Conservation (phyloP, 352 stramenopile genomes). For the Phytophthora capsici region DNA sequence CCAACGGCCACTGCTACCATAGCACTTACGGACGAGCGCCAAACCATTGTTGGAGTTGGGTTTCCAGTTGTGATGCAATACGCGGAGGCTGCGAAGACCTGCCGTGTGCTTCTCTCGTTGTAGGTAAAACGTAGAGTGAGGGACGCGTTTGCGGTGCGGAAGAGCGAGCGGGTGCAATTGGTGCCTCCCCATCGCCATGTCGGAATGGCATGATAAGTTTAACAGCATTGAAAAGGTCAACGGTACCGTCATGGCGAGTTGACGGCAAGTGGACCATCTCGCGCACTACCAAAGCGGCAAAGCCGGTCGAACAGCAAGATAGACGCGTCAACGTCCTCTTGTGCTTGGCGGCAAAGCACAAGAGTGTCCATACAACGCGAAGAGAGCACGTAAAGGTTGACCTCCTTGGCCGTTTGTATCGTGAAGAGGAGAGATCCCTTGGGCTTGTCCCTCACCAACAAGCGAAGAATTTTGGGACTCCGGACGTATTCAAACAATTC, state of each 20-base stretch:
- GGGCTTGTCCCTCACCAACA: background rate
- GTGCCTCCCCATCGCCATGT: constrained; percentile 13
- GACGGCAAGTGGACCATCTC: constrained; percentile 16
- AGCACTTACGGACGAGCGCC: constrained; percentile 23
- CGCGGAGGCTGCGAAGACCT: constrained; percentile 24
- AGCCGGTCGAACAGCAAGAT: constrained; percentile 24
- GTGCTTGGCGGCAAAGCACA: constrained; percentile 3
- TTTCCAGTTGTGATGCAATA: constrained; percentile 27
- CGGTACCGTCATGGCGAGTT: constrained; percentile 13
- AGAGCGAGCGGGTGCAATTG: constrained; percentile 20
- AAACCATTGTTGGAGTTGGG: constrained; percentile 37
- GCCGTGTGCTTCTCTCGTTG: constrained; percentile 36
- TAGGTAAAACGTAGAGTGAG: constrained; percentile 36
- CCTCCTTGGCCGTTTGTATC: background rate
- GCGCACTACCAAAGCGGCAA: constrained; percentile 8
- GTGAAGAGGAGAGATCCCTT: constrained; percentile 7
- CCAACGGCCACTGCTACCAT: constrained; percentile 33
- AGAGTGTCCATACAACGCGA: constrained; percentile 7
- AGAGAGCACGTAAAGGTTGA: constrained; percentile 22
- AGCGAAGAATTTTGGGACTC: constrained; percentile 1
- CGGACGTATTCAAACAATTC: constrained; percentile 6
- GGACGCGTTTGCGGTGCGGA: constrained; percentile 3
- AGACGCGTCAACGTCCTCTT: constrained; percentile 26
- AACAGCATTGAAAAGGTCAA: background rate
- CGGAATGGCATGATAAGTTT: constrained; percentile 17